These are phyloP conservation scores for Arxiozyma telluris DNA, from an alignment of 1,139 yeast genomes.

Conservation along the genomic window DNA sequence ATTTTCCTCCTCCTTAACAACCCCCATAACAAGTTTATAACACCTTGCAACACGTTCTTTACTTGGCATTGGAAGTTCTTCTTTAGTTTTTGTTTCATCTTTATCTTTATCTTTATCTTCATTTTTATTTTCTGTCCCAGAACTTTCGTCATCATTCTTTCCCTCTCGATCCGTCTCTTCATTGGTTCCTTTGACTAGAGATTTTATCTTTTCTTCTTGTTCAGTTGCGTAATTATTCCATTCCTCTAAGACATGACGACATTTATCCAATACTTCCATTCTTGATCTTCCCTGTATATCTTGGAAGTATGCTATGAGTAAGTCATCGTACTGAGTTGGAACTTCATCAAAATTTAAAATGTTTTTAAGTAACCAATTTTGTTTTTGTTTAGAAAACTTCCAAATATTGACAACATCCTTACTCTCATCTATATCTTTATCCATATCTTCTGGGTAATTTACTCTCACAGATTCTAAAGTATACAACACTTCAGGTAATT, in stretches of 20 bases:
- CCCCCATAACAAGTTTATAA: conserved; percentile 13
- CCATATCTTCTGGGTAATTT: conserved; percentile 13
- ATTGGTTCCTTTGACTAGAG: conserved; percentile 17
- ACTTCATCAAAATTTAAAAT: conserved; percentile 45
- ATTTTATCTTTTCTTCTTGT: conserved; percentile 24
- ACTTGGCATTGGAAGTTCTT: conserved; percentile 14
- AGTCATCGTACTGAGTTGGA: conserved; percentile 41
- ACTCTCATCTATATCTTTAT: conserved; percentile 10
- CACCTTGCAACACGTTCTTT: conserved; percentile 16
- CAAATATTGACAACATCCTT: conserved; percentile 36
- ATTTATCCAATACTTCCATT: conserved; percentile 47
- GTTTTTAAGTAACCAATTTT: conserved; percentile 81
- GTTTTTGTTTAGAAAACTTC: conserved; percentile 93
- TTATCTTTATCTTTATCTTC: conserved; percentile 2
- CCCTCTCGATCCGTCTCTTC: conserved; percentile 13
- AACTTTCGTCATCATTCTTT: conserved; percentile 8
- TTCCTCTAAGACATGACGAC: conserved; percentile 23
- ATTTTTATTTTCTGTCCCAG: conserved; percentile 8
- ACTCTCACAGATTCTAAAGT: conserved; percentile 19
- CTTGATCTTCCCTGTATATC: conserved; percentile 67
- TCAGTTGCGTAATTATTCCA: conserved; percentile 27
- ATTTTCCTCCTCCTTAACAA: conserved; percentile 5
- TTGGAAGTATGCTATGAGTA: conserved; percentile 47
- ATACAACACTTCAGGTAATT: conserved; percentile 19
- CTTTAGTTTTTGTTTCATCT: conserved; percentile 5